Evolutionary conservation across 306 rosid species (phyloP).

Genomic region (Casuarina equisetifolia): DNA sequence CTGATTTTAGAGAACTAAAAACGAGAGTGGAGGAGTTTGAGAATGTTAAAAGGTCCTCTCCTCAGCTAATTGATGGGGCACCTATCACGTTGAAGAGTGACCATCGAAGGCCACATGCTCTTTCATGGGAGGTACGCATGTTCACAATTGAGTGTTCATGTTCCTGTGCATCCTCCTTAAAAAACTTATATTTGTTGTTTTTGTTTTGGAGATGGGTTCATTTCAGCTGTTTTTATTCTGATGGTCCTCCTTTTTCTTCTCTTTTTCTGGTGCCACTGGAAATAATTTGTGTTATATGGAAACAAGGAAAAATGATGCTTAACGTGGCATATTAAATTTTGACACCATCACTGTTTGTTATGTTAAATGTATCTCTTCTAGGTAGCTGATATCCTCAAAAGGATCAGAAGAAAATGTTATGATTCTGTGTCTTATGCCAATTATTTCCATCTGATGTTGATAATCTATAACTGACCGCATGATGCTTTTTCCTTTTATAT

Average conservation of each 20-base stretch:
- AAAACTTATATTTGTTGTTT: too few species aligned
- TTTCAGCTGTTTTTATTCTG: neutral
- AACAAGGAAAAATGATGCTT: neutral
- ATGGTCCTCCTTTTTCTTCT: neutral
- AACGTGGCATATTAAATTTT: neutral
- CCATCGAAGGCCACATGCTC: slow-evolving; percentile 97
- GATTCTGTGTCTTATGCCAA: neutral
- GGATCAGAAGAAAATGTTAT: neutral
- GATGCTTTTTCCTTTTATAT: neutral
- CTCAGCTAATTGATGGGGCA: slow-evolving; percentile 61
- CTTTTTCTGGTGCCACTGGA: neutral
- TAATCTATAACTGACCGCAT: neutral
- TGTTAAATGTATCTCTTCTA: neutral
- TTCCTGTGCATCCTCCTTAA: neutral
- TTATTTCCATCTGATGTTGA: neutral
- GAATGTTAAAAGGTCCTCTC: slow-evolving; percentile 71
- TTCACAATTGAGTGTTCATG: slow-evolving; percentile 4
- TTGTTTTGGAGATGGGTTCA: neutral
- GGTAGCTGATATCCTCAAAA: neutral
- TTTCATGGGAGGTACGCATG: slow-evolving; percentile 94
- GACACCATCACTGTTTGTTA: neutral
- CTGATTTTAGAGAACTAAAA: slow-evolving; percentile 85
- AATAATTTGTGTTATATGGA: too few species aligned
- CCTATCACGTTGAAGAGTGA: slow-evolving; percentile 82
- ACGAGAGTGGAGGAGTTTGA: slow-evolving; percentile 92